phyloP scores from a whole-genome alignment of 106 monocot species.

The Chionographis japonica region DNA sequence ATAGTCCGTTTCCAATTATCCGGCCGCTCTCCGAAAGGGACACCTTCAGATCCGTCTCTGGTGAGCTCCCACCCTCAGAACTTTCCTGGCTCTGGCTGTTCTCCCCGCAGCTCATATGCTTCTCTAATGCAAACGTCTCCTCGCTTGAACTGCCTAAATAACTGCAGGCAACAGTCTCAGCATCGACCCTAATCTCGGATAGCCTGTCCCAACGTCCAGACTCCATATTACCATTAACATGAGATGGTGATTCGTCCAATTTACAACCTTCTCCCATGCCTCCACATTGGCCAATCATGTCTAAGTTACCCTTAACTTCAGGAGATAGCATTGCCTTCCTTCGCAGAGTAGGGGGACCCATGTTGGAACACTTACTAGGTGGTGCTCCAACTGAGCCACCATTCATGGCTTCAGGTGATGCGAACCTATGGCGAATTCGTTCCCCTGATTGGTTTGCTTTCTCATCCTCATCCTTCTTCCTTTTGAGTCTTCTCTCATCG shows the following conservation, averaged over 20 bases:
- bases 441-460: constrained; percentile 14
- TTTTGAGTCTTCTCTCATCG: constrained; percentile 29
- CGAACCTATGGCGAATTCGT: constrained; percentile 7
- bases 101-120: too few relatives aligned
- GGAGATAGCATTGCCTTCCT: neutral
- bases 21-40: constrained; percentile 5
- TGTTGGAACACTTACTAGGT: neutral
- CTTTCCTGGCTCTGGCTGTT: neutral
- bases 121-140: neutral
- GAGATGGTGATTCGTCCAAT: too few relatives aligned
- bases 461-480: constrained; percentile 22
- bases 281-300: too few relatives aligned
- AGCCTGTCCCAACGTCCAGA: too few relatives aligned
- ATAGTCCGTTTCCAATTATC: neutral
- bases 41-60: neutral
- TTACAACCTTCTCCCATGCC: too few relatives aligned
- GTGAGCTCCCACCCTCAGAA: neutral
- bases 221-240: too few relatives aligned
- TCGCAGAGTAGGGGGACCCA: constrained; percentile 11
- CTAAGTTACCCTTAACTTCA: neutral
- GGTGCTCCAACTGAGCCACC: neutral
- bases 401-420: constrained; percentile 4
- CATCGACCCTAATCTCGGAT: neutral
- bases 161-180: neutral
- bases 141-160: neutral